Conservation (phyloP, 2,329 filamentous ascomycete species). For the Fusarium redolens region DNA sequence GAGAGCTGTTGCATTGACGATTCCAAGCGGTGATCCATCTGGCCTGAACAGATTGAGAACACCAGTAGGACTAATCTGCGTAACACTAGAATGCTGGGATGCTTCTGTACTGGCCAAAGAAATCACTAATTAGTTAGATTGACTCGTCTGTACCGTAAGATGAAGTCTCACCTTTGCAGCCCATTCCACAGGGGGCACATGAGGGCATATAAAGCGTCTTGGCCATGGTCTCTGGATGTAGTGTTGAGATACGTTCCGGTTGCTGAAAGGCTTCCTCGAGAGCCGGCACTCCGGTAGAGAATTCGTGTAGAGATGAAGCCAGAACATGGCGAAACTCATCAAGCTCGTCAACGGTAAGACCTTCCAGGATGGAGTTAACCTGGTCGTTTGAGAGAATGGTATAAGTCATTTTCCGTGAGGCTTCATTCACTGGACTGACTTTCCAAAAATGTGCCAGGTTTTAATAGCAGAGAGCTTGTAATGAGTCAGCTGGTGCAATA, state of each 20-base stretch:
- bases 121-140: slow-evolving; percentile 62
- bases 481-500: not conserved
- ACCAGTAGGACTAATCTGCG: slow-evolving; percentile 66
- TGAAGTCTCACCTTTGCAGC: slow-evolving; percentile 69
- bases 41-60: slow-evolving; percentile 76
- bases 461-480: not conserved
- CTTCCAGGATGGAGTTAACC: slow-evolving; percentile 65
- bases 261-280: slow-evolving; percentile 63
- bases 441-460: not conserved
- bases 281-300: slow-evolving; percentile 66
- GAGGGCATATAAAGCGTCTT: slow-evolving; percentile 82
- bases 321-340: slow-evolving; percentile 62
- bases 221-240: slow-evolving; percentile 60
- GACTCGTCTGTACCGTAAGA: not conserved
- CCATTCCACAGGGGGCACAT: slow-evolving; percentile 70
- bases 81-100: slow-evolving; percentile 42
- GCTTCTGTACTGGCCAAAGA: slow-evolving; percentile 64
- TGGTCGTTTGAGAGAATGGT: slow-evolving; percentile 69
- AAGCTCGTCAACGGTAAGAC: slow-evolving; percentile 63
- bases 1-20: slow-evolving; percentile 78
- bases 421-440: not conserved
- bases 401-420: slow-evolving; percentile 61
- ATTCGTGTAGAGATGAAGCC: slow-evolving; percentile 67
- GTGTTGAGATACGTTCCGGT: slow-evolving; percentile 63
- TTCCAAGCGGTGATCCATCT: slow-evolving; percentile 70